Percentiles rank a stretch among this genome's conserved stretches.
Conservation (phyloP, 345 rosid genomes). For the Xanthoceras sorbifolium region DNA sequence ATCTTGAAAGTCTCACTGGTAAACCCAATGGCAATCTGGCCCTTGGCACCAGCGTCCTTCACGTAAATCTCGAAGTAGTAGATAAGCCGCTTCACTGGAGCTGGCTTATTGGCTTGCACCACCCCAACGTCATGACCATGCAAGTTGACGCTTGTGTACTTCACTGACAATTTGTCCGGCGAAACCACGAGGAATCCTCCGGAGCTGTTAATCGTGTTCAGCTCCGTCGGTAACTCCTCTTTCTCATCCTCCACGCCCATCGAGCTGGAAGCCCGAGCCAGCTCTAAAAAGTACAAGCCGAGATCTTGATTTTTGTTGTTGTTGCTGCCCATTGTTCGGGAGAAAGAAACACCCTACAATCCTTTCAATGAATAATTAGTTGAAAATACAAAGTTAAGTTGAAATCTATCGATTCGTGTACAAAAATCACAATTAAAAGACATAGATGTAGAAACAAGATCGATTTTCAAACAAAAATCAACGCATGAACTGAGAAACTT, state of each 20-base stretch:
- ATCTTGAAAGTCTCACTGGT: conserved; percentile 73
- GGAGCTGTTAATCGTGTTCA: conserved; percentile 83
- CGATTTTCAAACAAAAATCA: too few relatives aligned
- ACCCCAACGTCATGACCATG: conserved; percentile 93
- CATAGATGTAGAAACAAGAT: too few relatives aligned
- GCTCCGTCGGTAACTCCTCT: conserved; percentile 79
- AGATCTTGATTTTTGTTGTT: conserved; percentile 41
- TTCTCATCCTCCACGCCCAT: conserved; percentile 30
- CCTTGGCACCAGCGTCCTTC: conserved; percentile 71
- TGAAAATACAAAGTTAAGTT: too few relatives aligned
- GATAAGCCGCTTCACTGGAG: conserved; percentile 66
- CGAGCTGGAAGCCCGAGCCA: conserved; percentile 34
- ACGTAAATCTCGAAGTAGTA: conserved; percentile 95
- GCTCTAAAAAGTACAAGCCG: conserved; percentile 53
- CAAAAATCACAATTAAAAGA: too few relatives aligned
- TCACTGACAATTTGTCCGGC: conserved; percentile 77
- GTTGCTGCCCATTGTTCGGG: conserved; percentile 16
- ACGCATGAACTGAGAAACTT: too few relatives aligned
- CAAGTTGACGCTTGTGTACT: conserved; percentile 56
- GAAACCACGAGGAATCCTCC: conserved; percentile 83
- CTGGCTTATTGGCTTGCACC: conserved; percentile 81
- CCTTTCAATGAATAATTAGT: too few relatives aligned
- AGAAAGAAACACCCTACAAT: too few relatives aligned
- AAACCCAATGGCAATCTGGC: conserved; percentile 84
- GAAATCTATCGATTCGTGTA: too few relatives aligned